Base-by-base conservation (phyloP, 2,329 filamentous ascomycete genomes). In the Leptodontidium sp. region DNA sequence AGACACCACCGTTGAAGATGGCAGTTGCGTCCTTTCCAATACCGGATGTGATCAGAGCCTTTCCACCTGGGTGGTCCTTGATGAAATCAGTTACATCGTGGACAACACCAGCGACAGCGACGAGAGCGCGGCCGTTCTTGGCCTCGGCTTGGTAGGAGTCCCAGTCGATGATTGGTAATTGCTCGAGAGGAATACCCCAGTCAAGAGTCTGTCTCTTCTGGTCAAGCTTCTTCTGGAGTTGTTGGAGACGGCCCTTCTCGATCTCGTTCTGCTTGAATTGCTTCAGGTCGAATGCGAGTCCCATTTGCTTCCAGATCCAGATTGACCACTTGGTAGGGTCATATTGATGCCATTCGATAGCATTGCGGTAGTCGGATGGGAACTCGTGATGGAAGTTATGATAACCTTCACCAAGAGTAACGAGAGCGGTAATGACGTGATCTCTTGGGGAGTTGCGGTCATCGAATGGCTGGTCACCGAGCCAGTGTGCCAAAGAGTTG, bases 331-430 rank as follows among this genome's bases (percentile, higher is more conserved):
- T 97, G 80, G 93, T 97, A 58, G 93, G 93, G 80, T 97, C 93
- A 78, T 97, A 97, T 83, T 97, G 93, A 83, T 90, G 91, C 93
- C 93, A 97, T 82, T 93, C 86, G 75, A 96, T 95, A 71, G 93
- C 93, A 80, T 97, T 97, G 79, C 93, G 92, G 88, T 96, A 97
- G 81, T 97, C 93, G 12, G 92, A 95, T 65, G 93, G 93, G 83
- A 97, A 97, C 81, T 97, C 93, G 86, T 97, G 93, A 83, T 97
- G 93, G 87, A 97, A 97, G 87, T 97, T 97, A 87, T 97, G 93
- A 84, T 97, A 97, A 38, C 93, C 93, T 82, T 94, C 93, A 61
- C 93, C 93, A 26, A 97, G 90, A 53, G 93, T 97, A 75, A 93
- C 90, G 21, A 97, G 83, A 55, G 93, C 93, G 50, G 93, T 97